These are phyloP conservation scores for Emmonsia crescens DNA, from an alignment of 2,329 filamentous ascomycete genomes.

Conservation along the genomic window DNA sequence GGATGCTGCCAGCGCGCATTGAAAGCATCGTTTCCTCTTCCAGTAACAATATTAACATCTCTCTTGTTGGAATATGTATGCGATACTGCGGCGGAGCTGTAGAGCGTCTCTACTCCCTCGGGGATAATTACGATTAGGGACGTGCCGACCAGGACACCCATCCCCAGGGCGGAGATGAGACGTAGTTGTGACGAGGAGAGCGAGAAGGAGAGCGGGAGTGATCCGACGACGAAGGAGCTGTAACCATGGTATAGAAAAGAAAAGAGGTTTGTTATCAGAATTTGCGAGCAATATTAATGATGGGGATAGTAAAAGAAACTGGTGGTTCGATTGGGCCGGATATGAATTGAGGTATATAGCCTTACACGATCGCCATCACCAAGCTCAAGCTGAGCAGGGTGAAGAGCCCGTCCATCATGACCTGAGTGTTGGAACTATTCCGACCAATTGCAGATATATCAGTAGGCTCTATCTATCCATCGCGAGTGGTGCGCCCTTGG, in stretches of 20 bases:
- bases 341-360: conserved; percentile 6
- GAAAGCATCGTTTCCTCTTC: conserved; percentile 17
- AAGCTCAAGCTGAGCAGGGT: conserved; percentile 54
- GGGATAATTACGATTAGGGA: conserved; percentile 96
- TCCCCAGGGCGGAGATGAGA: conserved; percentile 81
- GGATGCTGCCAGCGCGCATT: conserved; percentile 8
- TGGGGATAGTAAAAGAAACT: neutral
- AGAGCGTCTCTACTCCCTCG: conserved; percentile 85
- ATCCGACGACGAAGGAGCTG: conserved; percentile 89
- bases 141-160: conserved; percentile 88
- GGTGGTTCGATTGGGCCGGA: neutral
- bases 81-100: conserved; percentile 41
- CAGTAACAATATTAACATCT: conserved; percentile 8
- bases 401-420: conserved; percentile 49
- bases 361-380: conserved; percentile 55
- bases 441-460: conserved; percentile 1
- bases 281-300: conserved; percentile 9
- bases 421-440: conserved; percentile 22
- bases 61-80: conserved; percentile 21
- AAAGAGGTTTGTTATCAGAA: neutral
- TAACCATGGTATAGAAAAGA: conserved; percentile 1
- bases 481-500: neutral
- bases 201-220: conserved; percentile 77
- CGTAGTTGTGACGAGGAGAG: conserved; percentile 79
- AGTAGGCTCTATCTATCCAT: conserved; percentile 1